Percentiles rank a stretch among this genome's conserved stretches.
Conservation (phyloP, 192 early-diverging fungal species). For the Thoreauomyces humboldtii region DNA sequence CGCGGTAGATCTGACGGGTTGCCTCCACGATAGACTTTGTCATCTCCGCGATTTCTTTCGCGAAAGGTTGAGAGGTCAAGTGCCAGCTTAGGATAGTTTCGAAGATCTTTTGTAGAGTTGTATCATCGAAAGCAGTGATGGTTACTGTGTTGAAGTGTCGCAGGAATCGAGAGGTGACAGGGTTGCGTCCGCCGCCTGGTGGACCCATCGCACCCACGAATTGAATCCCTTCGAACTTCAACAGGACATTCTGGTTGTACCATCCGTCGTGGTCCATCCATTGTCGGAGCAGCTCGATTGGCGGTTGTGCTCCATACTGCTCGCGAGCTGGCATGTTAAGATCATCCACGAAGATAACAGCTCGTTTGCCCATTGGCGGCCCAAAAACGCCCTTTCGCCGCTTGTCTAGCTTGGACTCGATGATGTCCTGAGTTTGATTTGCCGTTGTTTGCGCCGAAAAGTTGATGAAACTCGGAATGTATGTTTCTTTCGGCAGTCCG, state of each 20-base stretch:
- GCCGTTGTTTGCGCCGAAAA: constrained; percentile 63
- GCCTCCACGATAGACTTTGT: constrained; percentile 45
- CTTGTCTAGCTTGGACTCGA: constrained; percentile 63
- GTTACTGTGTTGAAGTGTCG: constrained; percentile 60
- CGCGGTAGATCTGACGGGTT: constrained; percentile 51
- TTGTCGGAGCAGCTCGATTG: constrained; percentile 59
- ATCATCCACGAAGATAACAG: constrained; percentile 60
- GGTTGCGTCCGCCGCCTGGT: constrained; percentile 54
- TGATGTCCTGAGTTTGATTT: constrained; percentile 60
- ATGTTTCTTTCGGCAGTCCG: constrained; percentile 44
- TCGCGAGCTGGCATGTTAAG: constrained; percentile 63
- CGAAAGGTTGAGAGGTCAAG: constrained; percentile 49
- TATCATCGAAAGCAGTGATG: constrained; percentile 54
- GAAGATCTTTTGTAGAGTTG: constrained; percentile 50
- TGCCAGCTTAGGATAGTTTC: constrained; percentile 58
- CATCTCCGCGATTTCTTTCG: constrained; percentile 33
- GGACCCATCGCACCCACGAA: constrained; percentile 63
- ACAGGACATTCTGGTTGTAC: constrained; percentile 48
- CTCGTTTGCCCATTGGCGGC: constrained; percentile 53
- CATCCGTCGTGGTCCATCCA: constrained; percentile 67
- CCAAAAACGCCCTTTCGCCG: constrained; percentile 59
- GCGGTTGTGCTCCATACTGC: constrained; percentile 59
- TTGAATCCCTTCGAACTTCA: constrained; percentile 57
- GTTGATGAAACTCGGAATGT: constrained; percentile 53
- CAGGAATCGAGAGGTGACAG: constrained; percentile 53